Base-by-base conservation (phyloP, 495 filamentous ascomycete genomes). In the Penicillium macrosclerotiorum region DNA sequence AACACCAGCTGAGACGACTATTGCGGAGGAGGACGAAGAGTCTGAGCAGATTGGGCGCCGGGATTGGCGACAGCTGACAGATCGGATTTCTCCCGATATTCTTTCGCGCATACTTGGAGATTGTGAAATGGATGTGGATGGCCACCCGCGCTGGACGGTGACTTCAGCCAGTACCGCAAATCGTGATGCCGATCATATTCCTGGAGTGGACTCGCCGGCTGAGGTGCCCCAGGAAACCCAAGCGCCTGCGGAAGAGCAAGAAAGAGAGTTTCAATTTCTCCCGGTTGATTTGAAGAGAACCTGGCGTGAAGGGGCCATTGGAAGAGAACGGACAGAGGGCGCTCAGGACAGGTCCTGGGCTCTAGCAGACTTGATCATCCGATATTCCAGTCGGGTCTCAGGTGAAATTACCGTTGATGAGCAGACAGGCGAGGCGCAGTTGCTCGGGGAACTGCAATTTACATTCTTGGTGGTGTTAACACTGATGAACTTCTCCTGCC, bases 391-490 rank as follows among this genome's bases (percentile, higher is more conserved):
- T 43, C 46, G 52, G 0, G 42, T 36, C 8, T 30, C 48, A 7
- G 59, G 51, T 12, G 47, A 51, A 22, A 27, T 29, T n/a, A 41
- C 38, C 2, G 38, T 48, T 1, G 54, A 61, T 30, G 54, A 60
- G 26, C 37, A 44, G 24, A 33, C 37, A 9, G 70, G 65, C 2
- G 62, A 72, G 46, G 47, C 51, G 5, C 54, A 87, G 33, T 54
- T 96, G 3, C 63, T 94, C n/a, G 92, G 90, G 30, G 91, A 97
- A 57, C 55, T 96, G 31, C 89, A 96, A 55, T 85, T 94, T 55
- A 77, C 81, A 26, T 96, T 93, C 65, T 55, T 96, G 4, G 88
- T 85, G 60, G 83, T 89, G 8, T 71, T 90, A 47, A 86, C 85
- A 18, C 72, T 96, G 32, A 85, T 85, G 62, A 96, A 94, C 59